Evolutionary conservation across 1,284 basidiomycete species (phyloP).

Genomic region (Cutaneotrichosporon curvatum): DNA sequence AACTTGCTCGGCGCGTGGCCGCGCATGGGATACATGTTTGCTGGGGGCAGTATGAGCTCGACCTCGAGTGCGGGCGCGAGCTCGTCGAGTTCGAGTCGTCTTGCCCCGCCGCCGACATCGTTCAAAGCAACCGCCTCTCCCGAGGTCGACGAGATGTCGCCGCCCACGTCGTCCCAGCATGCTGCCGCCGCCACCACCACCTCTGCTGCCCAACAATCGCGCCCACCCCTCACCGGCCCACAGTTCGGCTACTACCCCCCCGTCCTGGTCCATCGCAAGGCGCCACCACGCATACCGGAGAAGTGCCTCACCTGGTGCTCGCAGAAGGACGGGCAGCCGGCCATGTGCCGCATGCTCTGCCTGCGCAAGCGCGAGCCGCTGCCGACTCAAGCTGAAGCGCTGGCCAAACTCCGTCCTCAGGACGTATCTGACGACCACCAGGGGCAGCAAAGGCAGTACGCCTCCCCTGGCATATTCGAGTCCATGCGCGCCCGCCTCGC

Average conservation of each 20-base stretch:
- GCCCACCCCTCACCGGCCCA: not conserved
- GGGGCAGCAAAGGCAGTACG: not conserved
- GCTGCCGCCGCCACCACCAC: too few species aligned
- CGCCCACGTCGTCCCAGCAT: too few species aligned
- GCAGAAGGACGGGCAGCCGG: slow-evolving; percentile 25
- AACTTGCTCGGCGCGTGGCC: too few species aligned
- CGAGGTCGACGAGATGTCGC: too few species aligned
- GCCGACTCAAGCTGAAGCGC: slow-evolving; percentile 20
- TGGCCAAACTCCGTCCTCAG: slow-evolving; percentile 26
- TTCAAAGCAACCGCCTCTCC: too few species aligned
- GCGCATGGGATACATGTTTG: too few species aligned
- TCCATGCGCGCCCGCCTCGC: slow-evolving; percentile 18
- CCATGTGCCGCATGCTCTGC: slow-evolving; percentile 40
- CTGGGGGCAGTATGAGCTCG: not conserved
- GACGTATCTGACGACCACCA: not conserved
- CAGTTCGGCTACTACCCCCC: not conserved
- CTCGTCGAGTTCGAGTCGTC: too few species aligned
- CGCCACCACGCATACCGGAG: slow-evolving; percentile 23
- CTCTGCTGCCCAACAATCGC: not conserved
- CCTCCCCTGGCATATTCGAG: slow-evolving; percentile 20
- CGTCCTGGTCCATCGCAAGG: not conserved
- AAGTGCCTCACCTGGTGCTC: slow-evolving; percentile 38
- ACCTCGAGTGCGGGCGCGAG: not conserved
- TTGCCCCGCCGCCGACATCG: too few species aligned
- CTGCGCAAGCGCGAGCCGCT: slow-evolving; percentile 22